A percentile compares a stretch with the other conserved stretches of the same genome.
phyloP scores from a whole-genome alignment of 768 basidiomycete genomes.

The Ephemerocybe angulata region DNA sequence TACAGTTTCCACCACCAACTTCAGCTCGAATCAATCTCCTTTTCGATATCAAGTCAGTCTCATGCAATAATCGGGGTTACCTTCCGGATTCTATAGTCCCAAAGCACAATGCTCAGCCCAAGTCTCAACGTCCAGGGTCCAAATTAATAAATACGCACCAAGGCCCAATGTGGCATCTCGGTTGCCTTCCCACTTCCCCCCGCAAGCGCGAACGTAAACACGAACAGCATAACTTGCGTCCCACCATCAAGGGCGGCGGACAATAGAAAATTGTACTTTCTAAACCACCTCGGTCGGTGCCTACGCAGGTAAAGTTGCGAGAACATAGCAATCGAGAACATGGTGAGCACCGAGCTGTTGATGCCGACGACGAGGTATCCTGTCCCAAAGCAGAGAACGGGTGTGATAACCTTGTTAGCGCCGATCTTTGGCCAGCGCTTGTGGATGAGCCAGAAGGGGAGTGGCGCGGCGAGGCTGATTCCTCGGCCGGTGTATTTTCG shows the following conservation, averaged over 20 bases:
- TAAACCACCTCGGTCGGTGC: slow-evolving; percentile 63
- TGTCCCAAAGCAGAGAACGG: slow-evolving; percentile 45
- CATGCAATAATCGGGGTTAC: slow-evolving; percentile 27
- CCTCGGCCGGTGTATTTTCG: no score
- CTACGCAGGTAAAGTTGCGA: slow-evolving; percentile 61
- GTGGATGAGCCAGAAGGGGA: slow-evolving; percentile 55
- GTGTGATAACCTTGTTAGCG: slow-evolving; percentile 47
- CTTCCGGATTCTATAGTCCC: slow-evolving; percentile 16
- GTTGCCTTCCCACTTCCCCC: slow-evolving; percentile 39
- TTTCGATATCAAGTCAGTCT: slow-evolving; percentile 18
- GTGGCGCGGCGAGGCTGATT: slow-evolving; percentile 48
- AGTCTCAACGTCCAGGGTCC: no score
- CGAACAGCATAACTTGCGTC: slow-evolving; percentile 38
- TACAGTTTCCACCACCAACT: no score
- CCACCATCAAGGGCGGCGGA: slow-evolving; percentile 72
- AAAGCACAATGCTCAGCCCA: background rate
- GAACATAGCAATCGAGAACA: slow-evolving; percentile 45
- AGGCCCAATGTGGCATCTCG: slow-evolving; percentile 11
- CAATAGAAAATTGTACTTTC: slow-evolving; percentile 64
- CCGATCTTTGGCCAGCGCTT: slow-evolving; percentile 43
- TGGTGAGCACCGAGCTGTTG: slow-evolving; percentile 49
- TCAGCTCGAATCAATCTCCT: no score
- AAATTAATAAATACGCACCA: slow-evolving; percentile 8
- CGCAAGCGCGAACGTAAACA: slow-evolving; percentile 42
- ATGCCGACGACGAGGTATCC: slow-evolving; percentile 53